These are phyloP conservation scores for Eucalyptus sideroxylon DNA, from an alignment of 345 rosid species.

Conservation along the genomic window DNA sequence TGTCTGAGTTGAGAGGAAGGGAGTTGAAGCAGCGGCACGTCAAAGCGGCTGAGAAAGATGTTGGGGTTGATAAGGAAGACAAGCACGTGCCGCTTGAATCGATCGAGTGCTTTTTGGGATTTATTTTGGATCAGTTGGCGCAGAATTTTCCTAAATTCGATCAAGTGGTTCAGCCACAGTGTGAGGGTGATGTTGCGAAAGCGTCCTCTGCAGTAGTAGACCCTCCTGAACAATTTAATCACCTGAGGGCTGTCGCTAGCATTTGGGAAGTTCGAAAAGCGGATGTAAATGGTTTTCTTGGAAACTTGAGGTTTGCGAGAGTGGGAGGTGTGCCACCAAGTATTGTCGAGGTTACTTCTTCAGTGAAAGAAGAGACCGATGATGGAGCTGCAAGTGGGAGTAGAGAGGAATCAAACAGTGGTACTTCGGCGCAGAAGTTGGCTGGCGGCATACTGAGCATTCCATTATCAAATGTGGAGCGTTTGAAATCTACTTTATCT, in stretches of 20 bases:
- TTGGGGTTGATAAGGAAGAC: slow-evolving; percentile 11
- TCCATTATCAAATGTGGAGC: slow-evolving; percentile 91
- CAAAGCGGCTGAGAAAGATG: neutral
- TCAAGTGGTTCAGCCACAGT: slow-evolving; percentile 28
- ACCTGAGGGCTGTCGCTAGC: slow-evolving; percentile 29
- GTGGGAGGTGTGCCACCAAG: slow-evolving; percentile 82
- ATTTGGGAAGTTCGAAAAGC: slow-evolving; percentile 78
- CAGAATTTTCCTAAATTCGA: slow-evolving; percentile 66
- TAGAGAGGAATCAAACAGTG: slow-evolving; percentile 39
- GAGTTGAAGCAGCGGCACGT: slow-evolving; percentile 4
- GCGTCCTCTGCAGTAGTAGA: slow-evolving; percentile 5
- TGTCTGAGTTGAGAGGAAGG: slow-evolving; percentile 3
- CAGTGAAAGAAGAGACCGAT: slow-evolving; percentile 45
- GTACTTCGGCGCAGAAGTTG: slow-evolving; percentile 51
- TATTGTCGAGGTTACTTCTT: slow-evolving; percentile 60
- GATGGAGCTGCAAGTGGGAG: slow-evolving; percentile 24
- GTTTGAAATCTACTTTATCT: slow-evolving; percentile 70
- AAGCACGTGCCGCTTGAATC: slow-evolving; percentile 33
- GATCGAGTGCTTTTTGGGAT: slow-evolving; percentile 44
- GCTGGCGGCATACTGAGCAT: slow-evolving; percentile 72
- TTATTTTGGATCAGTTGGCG: slow-evolving; percentile 37
- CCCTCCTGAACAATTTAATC: slow-evolving; percentile 23
- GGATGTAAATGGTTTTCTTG: slow-evolving; percentile 67
- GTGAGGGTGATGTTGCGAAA: slow-evolving; percentile 6
- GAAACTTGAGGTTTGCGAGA: slow-evolving; percentile 81